Evolutionary conservation across 495 filamentous ascomycete species (phyloP), one percentile per base, ranked within the genome.

Genomic region (Penicillium daleae): DNA sequence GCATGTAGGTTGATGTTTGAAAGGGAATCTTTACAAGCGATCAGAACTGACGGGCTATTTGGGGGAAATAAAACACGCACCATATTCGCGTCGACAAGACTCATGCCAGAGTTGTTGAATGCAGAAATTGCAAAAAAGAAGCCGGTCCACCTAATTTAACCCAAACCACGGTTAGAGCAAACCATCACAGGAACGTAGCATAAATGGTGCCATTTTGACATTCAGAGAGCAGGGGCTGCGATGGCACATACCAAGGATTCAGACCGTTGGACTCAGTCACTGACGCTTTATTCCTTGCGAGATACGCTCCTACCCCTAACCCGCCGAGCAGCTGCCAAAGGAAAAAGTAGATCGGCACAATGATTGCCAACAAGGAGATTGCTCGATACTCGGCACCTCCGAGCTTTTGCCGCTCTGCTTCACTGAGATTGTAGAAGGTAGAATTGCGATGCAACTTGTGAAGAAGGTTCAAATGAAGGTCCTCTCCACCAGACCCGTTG

Each of bases 331-430:
- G 52, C 66, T 92, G 91, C 83, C 87, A 90, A 3, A 86, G 63
- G 21, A 90, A 63, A 58, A 86, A 90, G 71, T 93, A 93, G n/a
- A 83, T 54, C 5, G 89, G 87, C 21, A 93, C 88, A 22, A 91
- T 68, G 62, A 85, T 76, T 2, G 85, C 76, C 21, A 93, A 80
- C 6, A 90, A 70, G 35, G 75, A 81, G 21, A 92, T 78, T 32
- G 89, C 88, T 52, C 84, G 79, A 67, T 92, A 92, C 70, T 92
- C 89, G 39, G 81, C 85, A 6, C 89, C 89, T n/a, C 89, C 89
- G 17, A 92, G 80, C 56, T 80, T 73, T 60, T 87, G 83, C 21
- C 88, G 80, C 67, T 92, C 88, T 15, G 80, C 79, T 12, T 76
- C 75, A 6, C 78, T 83, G n/a, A 92, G 73, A 44, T 81, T 79